Percentiles rank a stretch among this genome's conserved stretches.
Conservation (phyloP, 139 green algal genomes). For the Auxenochlorella protothecoides region DNA sequence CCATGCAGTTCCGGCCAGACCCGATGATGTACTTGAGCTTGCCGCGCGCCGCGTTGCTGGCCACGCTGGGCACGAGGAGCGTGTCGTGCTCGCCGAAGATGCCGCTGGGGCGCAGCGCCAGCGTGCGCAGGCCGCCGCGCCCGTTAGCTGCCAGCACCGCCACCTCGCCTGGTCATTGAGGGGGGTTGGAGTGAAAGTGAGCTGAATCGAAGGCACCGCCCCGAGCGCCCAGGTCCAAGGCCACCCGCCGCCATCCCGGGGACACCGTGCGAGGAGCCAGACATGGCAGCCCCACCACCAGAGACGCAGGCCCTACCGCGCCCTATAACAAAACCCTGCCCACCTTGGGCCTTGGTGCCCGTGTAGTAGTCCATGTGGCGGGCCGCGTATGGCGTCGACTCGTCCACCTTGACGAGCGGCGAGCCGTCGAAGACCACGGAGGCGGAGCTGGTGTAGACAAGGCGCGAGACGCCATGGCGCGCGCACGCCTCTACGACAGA, state of each 20-base stretch:
- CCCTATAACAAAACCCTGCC: no score
- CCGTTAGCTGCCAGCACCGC: constrained; percentile 65
- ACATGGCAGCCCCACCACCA: no score
- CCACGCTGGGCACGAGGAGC: constrained; percentile 64
- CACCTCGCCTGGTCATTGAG: constrained; percentile 42
- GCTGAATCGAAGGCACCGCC: constrained; percentile 7
- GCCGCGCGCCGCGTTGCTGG: constrained; percentile 35
- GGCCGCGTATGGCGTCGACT: constrained; percentile 55
- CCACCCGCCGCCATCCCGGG: not conserved
- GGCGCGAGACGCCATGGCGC: constrained; percentile 19
- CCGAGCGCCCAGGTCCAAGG: not conserved
- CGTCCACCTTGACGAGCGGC: constrained; percentile 50
- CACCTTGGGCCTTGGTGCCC: constrained; percentile 50
- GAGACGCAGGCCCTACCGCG: no score
- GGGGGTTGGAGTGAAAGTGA: not conserved
- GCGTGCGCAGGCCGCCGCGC: constrained; percentile 37
- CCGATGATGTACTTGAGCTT: constrained; percentile 93
- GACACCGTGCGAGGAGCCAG: not conserved
- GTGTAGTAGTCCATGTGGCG: constrained; percentile 81
- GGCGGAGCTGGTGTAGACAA: constrained; percentile 62
- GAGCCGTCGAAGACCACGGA: constrained; percentile 83
- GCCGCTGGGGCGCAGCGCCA: constrained; percentile 64
- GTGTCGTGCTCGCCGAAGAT: constrained; percentile 84
- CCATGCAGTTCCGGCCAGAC: constrained; percentile 64
- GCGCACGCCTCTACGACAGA: constrained; percentile 69